Conservation (phyloP, 805 yeast genomes). For the Candida tammaniensis region DNA sequence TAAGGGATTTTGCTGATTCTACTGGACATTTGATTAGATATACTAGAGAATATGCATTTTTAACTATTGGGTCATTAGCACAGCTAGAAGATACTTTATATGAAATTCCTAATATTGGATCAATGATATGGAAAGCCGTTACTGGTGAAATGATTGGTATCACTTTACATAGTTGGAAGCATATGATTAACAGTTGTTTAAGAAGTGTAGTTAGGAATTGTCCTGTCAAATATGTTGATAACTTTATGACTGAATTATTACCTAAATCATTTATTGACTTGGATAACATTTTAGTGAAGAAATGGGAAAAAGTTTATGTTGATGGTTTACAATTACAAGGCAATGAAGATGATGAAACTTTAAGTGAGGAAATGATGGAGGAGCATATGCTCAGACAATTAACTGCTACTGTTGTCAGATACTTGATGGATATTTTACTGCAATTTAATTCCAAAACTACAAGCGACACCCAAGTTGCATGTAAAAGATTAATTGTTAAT, state of each 20-base stretch:
- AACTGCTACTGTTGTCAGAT: conserved; percentile 85
- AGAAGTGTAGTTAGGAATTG: conserved; percentile 86
- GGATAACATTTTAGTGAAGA: conserved; percentile 67
- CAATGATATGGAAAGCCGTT: conserved; percentile 76
- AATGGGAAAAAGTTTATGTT: conserved; percentile 69
- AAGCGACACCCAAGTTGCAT: conserved; percentile 59
- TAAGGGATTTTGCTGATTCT: conserved; percentile 95
- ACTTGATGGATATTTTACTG: conserved; percentile 83
- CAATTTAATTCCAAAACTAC: conserved; percentile 59
- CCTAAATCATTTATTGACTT: conserved; percentile 74
- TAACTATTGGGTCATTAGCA: conserved; percentile 85
- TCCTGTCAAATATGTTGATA: conserved; percentile 64
- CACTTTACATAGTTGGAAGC: conserved; percentile 95
- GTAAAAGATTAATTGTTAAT: conserved; percentile 63
- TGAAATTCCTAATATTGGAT: conserved; percentile 79
- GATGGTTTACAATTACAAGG: conserved; percentile 58
- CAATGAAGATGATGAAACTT: conserved; percentile 69
- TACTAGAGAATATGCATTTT: conserved; percentile 91
- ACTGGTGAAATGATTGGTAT: conserved; percentile 85
- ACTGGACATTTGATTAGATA: conserved; percentile 95
- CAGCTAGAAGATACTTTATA: conserved; percentile 87
- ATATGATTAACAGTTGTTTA: conserved; percentile 85
- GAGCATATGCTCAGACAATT: conserved; percentile 91
- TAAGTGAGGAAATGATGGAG: conserved; percentile 98
- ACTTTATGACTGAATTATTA: conserved; percentile 72